Evolutionary conservation across 1,284 basidiomycete genomes (phyloP).

Genomic region (Boletus semigastroideus): DNA sequence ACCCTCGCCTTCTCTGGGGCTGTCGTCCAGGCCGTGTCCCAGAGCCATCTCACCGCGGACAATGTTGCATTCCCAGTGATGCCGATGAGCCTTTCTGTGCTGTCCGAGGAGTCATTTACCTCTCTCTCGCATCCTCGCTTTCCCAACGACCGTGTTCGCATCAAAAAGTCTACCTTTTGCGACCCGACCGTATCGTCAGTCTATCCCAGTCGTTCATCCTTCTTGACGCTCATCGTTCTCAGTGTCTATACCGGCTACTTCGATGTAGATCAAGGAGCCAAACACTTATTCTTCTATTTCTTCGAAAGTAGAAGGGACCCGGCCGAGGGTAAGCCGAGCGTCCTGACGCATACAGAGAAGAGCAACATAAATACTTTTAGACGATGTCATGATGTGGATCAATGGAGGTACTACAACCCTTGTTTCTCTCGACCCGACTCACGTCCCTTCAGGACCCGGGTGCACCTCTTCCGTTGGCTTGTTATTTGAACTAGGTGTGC

Average conservation of each 20-base stretch:
- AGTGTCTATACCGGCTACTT: slow-evolving; percentile 64
- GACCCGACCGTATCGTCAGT: slow-evolving; percentile 63
- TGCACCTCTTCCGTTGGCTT: slow-evolving; percentile 65
- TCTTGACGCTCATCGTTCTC: neutral
- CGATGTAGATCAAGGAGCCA: slow-evolving; percentile 55
- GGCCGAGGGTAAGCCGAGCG: slow-evolving; percentile 39
- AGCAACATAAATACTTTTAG: slow-evolving; percentile 24
- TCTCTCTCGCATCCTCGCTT: slow-evolving; percentile 47
- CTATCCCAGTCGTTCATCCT: slow-evolving; percentile 2
- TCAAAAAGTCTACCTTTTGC: slow-evolving; percentile 62
- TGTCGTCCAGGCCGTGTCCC: slow-evolving; percentile 1
- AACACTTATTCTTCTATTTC: slow-evolving; percentile 82
- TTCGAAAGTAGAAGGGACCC: slow-evolving; percentile 76
- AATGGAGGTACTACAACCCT: slow-evolving; percentile 51
- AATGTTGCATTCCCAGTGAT: neutral
- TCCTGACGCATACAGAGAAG: neutral
- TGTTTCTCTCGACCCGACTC: slow-evolving; percentile 11
- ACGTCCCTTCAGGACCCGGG: slow-evolving; percentile 48
- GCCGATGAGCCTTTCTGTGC: slow-evolving; percentile 20
- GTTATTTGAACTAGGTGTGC: slow-evolving; percentile 63
- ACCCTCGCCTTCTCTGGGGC: neutral
- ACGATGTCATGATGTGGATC: slow-evolving; percentile 73
- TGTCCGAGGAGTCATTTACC: slow-evolving; percentile 42
- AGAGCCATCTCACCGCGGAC: slow-evolving; percentile 9
- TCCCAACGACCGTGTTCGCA: slow-evolving; percentile 52